A percentile compares a stretch with the other conserved stretches of the same genome.
These are phyloP conservation scores for Gossypium sturtianum DNA, from an alignment of 345 rosid species.

Conservation along the genomic window DNA sequence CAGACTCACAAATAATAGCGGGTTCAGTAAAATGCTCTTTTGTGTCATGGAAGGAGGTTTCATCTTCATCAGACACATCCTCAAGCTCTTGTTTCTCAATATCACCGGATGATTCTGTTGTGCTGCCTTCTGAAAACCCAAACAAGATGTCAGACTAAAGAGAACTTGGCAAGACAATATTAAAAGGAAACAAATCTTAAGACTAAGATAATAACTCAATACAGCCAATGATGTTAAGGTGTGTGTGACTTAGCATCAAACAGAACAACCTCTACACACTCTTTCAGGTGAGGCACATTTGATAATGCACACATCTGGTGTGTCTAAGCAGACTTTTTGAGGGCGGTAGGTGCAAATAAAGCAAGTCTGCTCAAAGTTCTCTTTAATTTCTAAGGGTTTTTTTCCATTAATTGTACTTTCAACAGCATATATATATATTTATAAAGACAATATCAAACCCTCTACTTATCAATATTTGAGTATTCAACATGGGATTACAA, in stretches of 20 bases:
- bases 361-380: too few relatives aligned
- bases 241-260: background rate
- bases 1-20: slow-evolving; percentile 26
- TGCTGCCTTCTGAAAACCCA: slow-evolving; percentile 80
- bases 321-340: background rate
- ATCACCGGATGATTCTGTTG: slow-evolving; percentile 96
- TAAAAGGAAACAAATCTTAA: background rate
- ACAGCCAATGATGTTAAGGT: slow-evolving; percentile 23
- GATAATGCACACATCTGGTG: background rate
- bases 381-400: too few relatives aligned
- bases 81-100: slow-evolving; percentile 86
- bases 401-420: too few relatives aligned
- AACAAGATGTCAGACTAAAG: slow-evolving; percentile 20
- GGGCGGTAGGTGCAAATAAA: too few relatives aligned
- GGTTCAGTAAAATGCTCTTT: slow-evolving; percentile 61
- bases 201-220: background rate
- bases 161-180: background rate
- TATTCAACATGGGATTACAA: too few relatives aligned
- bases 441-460: too few relatives aligned
- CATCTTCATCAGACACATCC: slow-evolving; percentile 47
- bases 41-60: slow-evolving; percentile 66
- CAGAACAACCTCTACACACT: background rate
- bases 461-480: too few relatives aligned
- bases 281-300: background rate
- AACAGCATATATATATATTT: too few relatives aligned